phyloP scores from a whole-genome alignment of 192 early-diverging fungal species.

The Dimargaris xerosporica region DNA sequence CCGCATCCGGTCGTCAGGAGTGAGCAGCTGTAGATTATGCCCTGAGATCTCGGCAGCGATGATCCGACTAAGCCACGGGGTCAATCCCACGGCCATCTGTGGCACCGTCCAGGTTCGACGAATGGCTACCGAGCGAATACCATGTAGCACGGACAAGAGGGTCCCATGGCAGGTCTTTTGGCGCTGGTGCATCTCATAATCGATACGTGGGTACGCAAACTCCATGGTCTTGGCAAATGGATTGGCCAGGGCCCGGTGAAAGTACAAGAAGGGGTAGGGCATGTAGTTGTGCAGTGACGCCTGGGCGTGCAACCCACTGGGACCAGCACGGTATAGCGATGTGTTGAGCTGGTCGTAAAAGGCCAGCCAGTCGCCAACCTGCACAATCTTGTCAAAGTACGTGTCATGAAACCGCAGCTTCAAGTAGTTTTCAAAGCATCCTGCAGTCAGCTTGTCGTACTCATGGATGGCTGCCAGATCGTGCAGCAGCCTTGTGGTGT shows the following conservation, averaged over 20 bases:
- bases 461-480: conserved; percentile 56
- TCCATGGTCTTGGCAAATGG: conserved; percentile 7
- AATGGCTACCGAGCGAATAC: background rate
- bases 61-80: conserved; percentile 55
- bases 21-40: conserved; percentile 39
- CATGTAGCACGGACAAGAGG: background rate
- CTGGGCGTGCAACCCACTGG: conserved; percentile 25
- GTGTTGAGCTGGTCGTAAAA: conserved; percentile 65
- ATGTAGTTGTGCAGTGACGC: conserved; percentile 48
- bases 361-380: conserved; percentile 56
- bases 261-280: conserved; percentile 50
- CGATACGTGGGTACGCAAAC: conserved; percentile 46
- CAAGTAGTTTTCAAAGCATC: conserved; percentile 86
- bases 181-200: conserved; percentile 43
- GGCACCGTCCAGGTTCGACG: conserved; percentile 3
- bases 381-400: conserved; percentile 44
- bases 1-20: conserved; percentile 38
- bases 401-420: conserved; percentile 64
- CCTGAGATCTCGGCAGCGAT: conserved; percentile 35
- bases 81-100: conserved; percentile 27
- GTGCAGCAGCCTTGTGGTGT: conserved; percentile 32
- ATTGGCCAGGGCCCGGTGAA: conserved; percentile 68
- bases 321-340: conserved; percentile 13
- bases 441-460: conserved; percentile 73
- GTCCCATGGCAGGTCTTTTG: background rate